Percentiles rank a stretch among this genome's conserved stretches.
phyloP scores from a whole-genome alignment of 148 eudicot genomes.

The Simmondsia chinensis region DNA sequence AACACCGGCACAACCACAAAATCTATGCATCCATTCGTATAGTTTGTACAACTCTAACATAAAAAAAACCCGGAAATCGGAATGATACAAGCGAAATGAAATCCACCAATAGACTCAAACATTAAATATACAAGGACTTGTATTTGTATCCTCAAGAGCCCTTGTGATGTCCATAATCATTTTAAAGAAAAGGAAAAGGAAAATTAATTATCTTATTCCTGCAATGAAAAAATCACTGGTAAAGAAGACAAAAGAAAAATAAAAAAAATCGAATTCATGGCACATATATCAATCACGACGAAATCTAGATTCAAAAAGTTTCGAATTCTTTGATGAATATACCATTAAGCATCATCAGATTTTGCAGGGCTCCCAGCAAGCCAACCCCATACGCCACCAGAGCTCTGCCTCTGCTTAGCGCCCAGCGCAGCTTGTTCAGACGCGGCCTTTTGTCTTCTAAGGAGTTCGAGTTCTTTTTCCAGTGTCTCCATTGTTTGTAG shows the following conservation, averaged over 20 bases:
- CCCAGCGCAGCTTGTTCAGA: constrained; percentile 78
- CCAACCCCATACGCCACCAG: constrained; percentile 97
- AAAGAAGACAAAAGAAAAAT: constrained; percentile 2
- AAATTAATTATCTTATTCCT: constrained; percentile 4
- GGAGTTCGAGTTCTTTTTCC: constrained; percentile 83
- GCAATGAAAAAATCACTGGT: background rate
- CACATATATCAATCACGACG: constrained; percentile 8
- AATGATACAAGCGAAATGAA: constrained; percentile 3
- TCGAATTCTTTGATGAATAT: too few relatives aligned
- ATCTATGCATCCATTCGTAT: too few relatives aligned
- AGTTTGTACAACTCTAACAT: too few relatives aligned
- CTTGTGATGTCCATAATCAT: constrained; percentile 2
- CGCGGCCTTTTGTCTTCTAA: constrained; percentile 91
- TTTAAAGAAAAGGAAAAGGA: constrained; percentile 4
- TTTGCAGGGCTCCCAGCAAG: constrained; percentile 68
- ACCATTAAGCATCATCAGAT: constrained; percentile 40
- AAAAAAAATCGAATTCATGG: constrained; percentile 3
- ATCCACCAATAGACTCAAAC: background rate
- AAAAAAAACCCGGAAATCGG: constrained; percentile 2
- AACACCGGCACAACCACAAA: too few relatives aligned
- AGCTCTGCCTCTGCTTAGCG: constrained; percentile 71
- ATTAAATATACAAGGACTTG: constrained; percentile 15
- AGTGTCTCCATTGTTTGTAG: constrained; percentile 88
- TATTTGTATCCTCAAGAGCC: constrained; percentile 3
- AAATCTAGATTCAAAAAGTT: too few relatives aligned